Percentiles rank a stretch among this genome's conserved stretches.
phyloP scores from a whole-genome alignment of 2,329 filamentous ascomycete species.

The Rasamsonia emersonii region DNA sequence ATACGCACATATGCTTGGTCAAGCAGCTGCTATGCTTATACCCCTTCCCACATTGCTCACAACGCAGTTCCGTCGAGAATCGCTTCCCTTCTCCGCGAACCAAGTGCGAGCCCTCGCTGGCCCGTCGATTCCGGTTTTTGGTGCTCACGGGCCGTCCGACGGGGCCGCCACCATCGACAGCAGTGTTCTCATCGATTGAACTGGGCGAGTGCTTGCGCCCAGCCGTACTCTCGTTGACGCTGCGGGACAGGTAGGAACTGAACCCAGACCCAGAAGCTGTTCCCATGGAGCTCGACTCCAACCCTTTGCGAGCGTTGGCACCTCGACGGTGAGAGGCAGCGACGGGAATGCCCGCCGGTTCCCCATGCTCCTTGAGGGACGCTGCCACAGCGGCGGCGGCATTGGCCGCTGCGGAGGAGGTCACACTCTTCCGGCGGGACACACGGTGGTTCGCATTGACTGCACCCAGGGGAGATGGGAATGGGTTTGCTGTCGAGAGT shows the following conservation, averaged over 20 bases:
- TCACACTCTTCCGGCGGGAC: conserved; percentile 87
- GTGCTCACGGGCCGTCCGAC: conserved; percentile 38
- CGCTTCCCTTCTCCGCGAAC: conserved; percentile 72
- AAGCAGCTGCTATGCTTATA: conserved; percentile 99
- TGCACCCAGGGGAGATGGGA: conserved; percentile 67
- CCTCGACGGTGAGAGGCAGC: conserved; percentile 50
- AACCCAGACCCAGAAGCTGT: conserved; percentile 29
- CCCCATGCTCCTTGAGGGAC: conserved; percentile 57
- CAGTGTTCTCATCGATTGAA: conserved; percentile 21
- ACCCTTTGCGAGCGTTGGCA: conserved; percentile 39
- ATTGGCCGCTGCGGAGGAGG: conserved; percentile 63
- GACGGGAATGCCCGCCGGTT: conserved; percentile 52
- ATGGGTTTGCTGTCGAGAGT: conserved; percentile 71
- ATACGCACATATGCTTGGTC: conserved; percentile 98
- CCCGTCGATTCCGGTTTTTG: conserved; percentile 51
- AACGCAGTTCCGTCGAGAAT: conserved; percentile 78
- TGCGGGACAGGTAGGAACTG: conserved; percentile 32
- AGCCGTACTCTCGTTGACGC: conserved; percentile 25
- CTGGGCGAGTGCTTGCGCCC: conserved; percentile 32
- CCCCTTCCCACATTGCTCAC: conserved; percentile 96
- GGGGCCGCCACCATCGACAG: conserved; percentile 41
- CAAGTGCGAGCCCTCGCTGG: conserved; percentile 80
- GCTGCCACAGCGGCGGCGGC: conserved; percentile 60
- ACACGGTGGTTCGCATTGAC: conserved; percentile 78
- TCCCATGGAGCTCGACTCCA: conserved; percentile 54